These are phyloP conservation scores for Thuidium tamariscinum DNA, from an alignment of 225 moss, liverwort and hornwort species.

Conservation along the genomic window DNA sequence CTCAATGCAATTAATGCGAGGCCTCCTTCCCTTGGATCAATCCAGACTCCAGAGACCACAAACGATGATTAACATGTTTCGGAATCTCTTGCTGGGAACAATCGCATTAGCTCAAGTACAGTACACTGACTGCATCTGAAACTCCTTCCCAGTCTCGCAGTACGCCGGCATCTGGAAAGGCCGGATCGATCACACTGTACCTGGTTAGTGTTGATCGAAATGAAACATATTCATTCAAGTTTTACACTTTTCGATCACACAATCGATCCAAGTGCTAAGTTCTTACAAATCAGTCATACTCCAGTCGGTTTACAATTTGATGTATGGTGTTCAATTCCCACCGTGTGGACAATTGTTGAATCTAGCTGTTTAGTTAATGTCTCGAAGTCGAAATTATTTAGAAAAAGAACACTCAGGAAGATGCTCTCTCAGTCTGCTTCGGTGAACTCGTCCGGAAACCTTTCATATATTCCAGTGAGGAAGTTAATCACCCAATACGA, in stretches of 20 bases:
- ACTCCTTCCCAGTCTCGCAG: not conserved
- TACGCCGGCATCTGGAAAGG: not conserved
- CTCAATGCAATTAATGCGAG: not conserved
- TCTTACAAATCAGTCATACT: not conserved
- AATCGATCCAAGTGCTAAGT: not conserved
- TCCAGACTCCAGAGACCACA: not conserved
- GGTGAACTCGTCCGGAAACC: not conserved
- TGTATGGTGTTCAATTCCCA: not conserved
- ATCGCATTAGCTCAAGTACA: not conserved
- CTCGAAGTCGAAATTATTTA: too few species aligned
- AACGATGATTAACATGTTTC: not conserved
- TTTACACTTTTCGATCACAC: too few species aligned
- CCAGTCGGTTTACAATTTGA: not conserved
- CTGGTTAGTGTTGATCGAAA: too few species aligned
- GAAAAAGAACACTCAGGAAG: too few species aligned
- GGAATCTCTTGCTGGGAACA: not conserved
- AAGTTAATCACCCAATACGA: not conserved
- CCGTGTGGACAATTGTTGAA: not conserved
- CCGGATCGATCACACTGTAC: not conserved
- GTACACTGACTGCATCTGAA: not conserved
- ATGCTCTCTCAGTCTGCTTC: not conserved
- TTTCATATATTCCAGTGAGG: not conserved
- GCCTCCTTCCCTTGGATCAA: not conserved
- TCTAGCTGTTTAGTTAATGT: not conserved
- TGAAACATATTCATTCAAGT: too few species aligned